Percentiles rank a stretch among this genome's conserved stretches.
Conservation (phyloP, 352 stramenopile species). For the Globisporangium heterothallicum region DNA sequence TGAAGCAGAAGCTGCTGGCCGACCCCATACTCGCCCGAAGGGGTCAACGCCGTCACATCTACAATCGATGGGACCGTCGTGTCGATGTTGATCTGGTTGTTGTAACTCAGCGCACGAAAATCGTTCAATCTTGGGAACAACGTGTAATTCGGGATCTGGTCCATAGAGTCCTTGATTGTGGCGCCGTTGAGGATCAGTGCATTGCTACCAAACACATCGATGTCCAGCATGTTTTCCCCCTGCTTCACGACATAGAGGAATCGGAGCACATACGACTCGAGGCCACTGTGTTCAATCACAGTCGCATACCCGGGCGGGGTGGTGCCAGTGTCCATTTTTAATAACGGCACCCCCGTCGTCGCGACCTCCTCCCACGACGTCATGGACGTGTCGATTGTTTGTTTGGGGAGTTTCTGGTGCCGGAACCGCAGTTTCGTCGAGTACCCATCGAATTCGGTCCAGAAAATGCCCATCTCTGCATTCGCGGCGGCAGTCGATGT, state of each 20-base stretch:
- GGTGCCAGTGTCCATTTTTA: constrained; percentile 39
- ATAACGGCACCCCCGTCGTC: constrained; percentile 26
- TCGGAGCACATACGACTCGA: constrained; percentile 24
- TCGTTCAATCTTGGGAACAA: constrained; percentile 39
- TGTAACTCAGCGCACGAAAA: constrained; percentile 46
- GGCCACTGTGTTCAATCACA: constrained; percentile 47
- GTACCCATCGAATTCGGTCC: constrained; percentile 72
- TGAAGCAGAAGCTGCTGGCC: constrained; percentile 42
- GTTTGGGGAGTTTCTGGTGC: constrained; percentile 26
- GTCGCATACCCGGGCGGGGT: constrained; percentile 32
- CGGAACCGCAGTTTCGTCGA: constrained; percentile 59
- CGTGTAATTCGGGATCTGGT: constrained; percentile 44
- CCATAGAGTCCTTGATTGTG: constrained; percentile 29
- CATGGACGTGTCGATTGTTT: background rate
- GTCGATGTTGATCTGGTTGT: constrained; percentile 52
- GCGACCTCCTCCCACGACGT: constrained; percentile 33
- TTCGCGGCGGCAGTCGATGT: constrained; percentile 1
- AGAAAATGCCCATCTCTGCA: constrained; percentile 34
- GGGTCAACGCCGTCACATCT: constrained; percentile 34
- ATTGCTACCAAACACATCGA: constrained; percentile 38
- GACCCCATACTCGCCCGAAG: constrained; percentile 58
- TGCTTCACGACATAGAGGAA: constrained; percentile 53
- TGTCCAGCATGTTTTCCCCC: constrained; percentile 22
- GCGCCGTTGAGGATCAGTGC: constrained; percentile 46
- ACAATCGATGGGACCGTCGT: constrained; percentile 36